Evolutionary conservation across 371 early-diverging fungal species (phyloP).

Genomic region (Saksenaea oblongispora): DNA sequence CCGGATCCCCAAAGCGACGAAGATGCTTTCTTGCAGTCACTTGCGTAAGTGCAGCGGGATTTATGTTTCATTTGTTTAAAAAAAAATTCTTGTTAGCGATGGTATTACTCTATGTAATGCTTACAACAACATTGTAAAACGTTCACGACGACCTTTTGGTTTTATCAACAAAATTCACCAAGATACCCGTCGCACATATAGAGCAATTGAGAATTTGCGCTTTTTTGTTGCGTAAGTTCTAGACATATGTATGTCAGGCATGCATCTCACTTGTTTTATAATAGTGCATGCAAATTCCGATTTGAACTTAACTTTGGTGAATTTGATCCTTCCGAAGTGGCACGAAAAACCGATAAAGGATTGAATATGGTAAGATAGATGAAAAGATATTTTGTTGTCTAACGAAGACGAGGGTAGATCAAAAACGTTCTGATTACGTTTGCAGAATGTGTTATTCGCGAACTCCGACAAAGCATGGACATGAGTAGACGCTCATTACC

Average conservation of each 20-base stretch:
- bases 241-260: not conserved
- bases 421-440: constrained; percentile 22
- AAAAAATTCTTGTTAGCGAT: constrained; percentile 36
- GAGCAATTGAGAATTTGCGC: constrained; percentile 63
- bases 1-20: constrained; percentile 48
- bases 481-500: constrained; percentile 12
- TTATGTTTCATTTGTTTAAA: not conserved
- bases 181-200: constrained; percentile 61
- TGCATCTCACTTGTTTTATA: not conserved
- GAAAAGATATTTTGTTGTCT: not conserved
- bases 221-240: constrained; percentile 64
- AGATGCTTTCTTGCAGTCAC: constrained; percentile 40
- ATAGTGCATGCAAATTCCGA: constrained; percentile 64
- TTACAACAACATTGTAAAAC: constrained; percentile 57
- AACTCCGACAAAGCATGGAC: constrained; percentile 32
- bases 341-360: constrained; percentile 54
- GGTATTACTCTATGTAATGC: constrained; percentile 58
- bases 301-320: constrained; percentile 53
- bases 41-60: constrained; percentile 34
- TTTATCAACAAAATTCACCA: constrained; percentile 60
- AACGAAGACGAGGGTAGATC: constrained; percentile 8
- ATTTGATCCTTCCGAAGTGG: constrained; percentile 60
- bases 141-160: constrained; percentile 64
- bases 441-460: constrained; percentile 33
- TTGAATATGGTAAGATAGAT: constrained; percentile 23